Conservation (phyloP, 805 yeast genomes). For the Metschnikowia rubicola region DNA sequence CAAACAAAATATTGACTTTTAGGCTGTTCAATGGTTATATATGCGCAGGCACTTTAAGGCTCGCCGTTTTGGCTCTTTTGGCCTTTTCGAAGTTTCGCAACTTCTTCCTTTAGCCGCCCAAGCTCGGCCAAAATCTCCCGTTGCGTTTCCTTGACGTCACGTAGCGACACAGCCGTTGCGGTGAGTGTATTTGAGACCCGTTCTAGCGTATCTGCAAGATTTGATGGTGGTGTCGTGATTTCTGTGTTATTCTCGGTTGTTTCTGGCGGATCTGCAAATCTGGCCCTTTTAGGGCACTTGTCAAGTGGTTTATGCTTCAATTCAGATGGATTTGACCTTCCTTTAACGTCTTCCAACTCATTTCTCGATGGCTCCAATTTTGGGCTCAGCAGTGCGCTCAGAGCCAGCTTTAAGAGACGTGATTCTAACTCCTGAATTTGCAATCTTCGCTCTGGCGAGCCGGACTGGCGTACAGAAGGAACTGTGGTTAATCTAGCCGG, state of each 20-base stretch:
- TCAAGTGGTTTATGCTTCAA: background rate
- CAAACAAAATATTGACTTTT: conserved; percentile 36
- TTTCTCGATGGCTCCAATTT: background rate
- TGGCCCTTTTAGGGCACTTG: conserved; percentile 1
- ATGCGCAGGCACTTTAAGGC: background rate
- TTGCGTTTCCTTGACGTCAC: conserved; percentile 10
- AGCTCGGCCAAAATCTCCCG: conserved; percentile 9
- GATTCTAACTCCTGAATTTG: conserved; percentile 28
- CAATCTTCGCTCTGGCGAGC: conserved; percentile 34
- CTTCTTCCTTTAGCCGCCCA: conserved; percentile 3
- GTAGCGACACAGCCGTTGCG: conserved; percentile 8
- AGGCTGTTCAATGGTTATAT: background rate
- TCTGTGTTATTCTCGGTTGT: background rate
- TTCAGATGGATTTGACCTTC: too few relatives aligned
- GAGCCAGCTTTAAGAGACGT: background rate
- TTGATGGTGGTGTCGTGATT: background rate
- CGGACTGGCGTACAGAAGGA: conserved; percentile 30
- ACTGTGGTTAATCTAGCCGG: background rate
- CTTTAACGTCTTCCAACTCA: background rate
- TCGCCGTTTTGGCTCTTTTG: background rate
- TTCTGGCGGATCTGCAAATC: conserved; percentile 2
- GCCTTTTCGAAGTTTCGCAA: conserved; percentile 6
- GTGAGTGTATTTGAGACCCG: conserved; percentile 6
- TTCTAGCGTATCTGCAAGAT: conserved; percentile 3
- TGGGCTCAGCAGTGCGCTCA: background rate